Base-by-base conservation (phyloP, 2,329 filamentous ascomycete genomes). In the Rachicladosporium sp. region DNA sequence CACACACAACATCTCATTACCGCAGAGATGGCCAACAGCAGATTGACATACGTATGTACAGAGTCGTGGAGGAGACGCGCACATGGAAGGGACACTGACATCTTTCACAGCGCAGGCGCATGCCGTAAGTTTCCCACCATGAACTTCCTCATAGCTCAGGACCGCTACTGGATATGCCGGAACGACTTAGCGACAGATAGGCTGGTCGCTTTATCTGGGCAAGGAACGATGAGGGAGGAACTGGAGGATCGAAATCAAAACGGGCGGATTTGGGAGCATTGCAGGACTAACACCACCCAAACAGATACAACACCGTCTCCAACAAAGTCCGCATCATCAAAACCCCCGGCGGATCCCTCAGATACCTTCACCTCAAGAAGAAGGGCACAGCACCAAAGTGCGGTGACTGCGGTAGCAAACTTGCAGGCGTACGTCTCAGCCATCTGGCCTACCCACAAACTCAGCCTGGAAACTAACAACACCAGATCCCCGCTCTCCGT, bases 281-380 rank as follows among this genome's bases (percentile, higher is more conserved):
- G 15, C 15, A 19, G 39, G 36, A 13, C 36, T 36, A 36, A 32
- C 36, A 40, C 12, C 11, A 31, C 29, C 29, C 19, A 31, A 23
- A 36, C 62, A 91, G 85, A 66, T 98, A 96, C 84, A 96, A 96
- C 81, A 96, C 89, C 68, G 75, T 75, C 67, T 93, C 85, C 68
- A 95, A 98, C 83, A 86, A 87, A 71, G 89, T 91, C 67, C 83
- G 91, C 66, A 76, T 93, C 62, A 69, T 94, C 70, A 91, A 91
- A 79, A 98, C 91, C 56, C 91, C 93, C 56, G 93, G 91, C 68
- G 91, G 91, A 67, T 78, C 89, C 68, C 80, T 94, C 63, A 81
- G 91, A 68, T 81, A 94, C 66, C 83, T 96, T 60, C 89, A 98
- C 82, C 88, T 95, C 76, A 96, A 96, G 84, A 98, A 98, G 86